phyloP scores from a whole-genome alignment of 164 flowering plant genomes.

The Umbellularia californica region DNA sequence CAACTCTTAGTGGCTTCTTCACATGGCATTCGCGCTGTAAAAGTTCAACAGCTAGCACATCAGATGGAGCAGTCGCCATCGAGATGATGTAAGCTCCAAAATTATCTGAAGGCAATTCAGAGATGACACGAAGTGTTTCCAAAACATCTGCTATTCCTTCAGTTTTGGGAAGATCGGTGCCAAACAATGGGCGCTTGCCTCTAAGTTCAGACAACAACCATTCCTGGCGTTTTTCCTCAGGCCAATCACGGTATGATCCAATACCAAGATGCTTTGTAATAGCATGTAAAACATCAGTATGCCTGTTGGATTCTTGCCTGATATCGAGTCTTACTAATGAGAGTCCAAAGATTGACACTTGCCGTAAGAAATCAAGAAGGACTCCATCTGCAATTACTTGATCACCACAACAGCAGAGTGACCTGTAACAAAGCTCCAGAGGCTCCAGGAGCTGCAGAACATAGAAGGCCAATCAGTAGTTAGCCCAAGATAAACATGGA shows the following conservation, averaged over 20 bases:
- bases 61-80: slow-evolving; percentile 97
- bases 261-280: slow-evolving; percentile 89
- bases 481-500: background rate
- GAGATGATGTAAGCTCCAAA: slow-evolving; percentile 99
- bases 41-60: slow-evolving; percentile 96
- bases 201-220: slow-evolving; percentile 93
- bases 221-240: slow-evolving; percentile 81
- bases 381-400: slow-evolving; percentile 93
- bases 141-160: slow-evolving; percentile 96
- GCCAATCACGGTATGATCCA: slow-evolving; percentile 94
- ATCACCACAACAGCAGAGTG: slow-evolving; percentile 91
- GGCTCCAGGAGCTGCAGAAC: slow-evolving; percentile 56
- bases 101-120: slow-evolving; percentile 86
- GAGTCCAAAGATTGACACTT: slow-evolving; percentile 94
- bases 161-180: slow-evolving; percentile 91
- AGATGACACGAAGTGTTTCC: slow-evolving; percentile 76
- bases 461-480: background rate
- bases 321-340: slow-evolving; percentile 93
- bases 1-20: slow-evolving; percentile 80
- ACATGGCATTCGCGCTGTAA: slow-evolving; percentile 93
- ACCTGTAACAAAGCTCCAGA: slow-evolving; percentile 94
- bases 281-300: slow-evolving; percentile 97
- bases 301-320: slow-evolving; percentile 98
- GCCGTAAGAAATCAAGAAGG: slow-evolving; percentile 94
- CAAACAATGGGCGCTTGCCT: slow-evolving; percentile 98